Evolutionary conservation across 108 stramenopile species (phyloP).

Genomic region (Fragilaria crotonensis): DNA sequence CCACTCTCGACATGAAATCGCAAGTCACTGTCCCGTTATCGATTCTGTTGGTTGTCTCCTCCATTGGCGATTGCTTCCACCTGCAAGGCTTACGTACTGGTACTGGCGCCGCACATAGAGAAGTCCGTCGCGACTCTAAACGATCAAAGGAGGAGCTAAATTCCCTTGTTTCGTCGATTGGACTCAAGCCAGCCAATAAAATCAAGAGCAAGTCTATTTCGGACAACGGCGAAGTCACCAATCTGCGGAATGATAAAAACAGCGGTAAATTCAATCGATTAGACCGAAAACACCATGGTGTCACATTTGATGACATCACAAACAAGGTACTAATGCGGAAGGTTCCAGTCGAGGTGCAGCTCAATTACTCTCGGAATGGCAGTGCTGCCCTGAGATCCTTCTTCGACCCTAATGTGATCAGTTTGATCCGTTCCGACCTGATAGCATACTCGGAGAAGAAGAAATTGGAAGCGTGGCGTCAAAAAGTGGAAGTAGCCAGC

Average conservation of each 20-base stretch:
- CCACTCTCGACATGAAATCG: no score
- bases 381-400: slow-evolving; percentile 66
- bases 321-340: neutral
- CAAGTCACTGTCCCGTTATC: no score
- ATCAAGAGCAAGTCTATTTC: neutral
- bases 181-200: neutral
- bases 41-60: no score
- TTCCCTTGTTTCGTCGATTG: neutral
- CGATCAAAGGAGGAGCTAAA: neutral
- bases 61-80: no score
- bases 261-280: neutral
- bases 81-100: no score
- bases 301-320: neutral
- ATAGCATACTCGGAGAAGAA: slow-evolving; percentile 26
- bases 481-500: slow-evolving; percentile 77
- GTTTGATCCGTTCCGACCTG: slow-evolving; percentile 32
- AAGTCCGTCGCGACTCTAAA: no score
- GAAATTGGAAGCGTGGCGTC: slow-evolving; percentile 57
- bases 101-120: no score
- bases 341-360: slow-evolving; percentile 35
- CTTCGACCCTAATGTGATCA: slow-evolving; percentile 19
- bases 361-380: slow-evolving; percentile 69
- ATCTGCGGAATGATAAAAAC: neutral
- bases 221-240: neutral
- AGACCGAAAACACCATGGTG: neutral